phyloP scores from a whole-genome alignment of 108 stramenopile species.

The Nannochloropsis gaditana region DNA sequence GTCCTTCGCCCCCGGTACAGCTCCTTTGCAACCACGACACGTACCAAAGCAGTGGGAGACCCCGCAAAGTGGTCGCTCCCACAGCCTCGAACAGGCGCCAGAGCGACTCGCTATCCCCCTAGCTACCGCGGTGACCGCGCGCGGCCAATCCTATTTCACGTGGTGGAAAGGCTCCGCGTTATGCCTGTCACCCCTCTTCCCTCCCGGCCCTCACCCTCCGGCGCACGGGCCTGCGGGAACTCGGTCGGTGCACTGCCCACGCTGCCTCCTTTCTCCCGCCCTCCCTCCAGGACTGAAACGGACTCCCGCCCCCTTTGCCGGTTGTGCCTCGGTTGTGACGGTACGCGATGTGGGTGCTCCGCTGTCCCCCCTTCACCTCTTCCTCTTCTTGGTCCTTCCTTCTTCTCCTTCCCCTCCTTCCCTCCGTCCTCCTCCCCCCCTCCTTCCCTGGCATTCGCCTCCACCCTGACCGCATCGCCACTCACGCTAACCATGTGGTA shows the following conservation, averaged over 20 bases:
- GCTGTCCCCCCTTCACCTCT: background rate
- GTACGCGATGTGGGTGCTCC: background rate
- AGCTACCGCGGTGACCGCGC: too few relatives aligned
- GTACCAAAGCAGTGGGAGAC: too few relatives aligned
- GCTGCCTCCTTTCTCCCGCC: background rate
- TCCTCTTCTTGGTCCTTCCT: background rate
- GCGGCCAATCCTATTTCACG: too few relatives aligned
- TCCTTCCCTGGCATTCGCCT: background rate
- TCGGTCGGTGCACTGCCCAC: background rate
- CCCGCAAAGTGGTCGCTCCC: too few relatives aligned
- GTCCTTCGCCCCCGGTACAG: too few relatives aligned
- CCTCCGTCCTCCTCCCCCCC: background rate
- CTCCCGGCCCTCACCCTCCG: background rate
- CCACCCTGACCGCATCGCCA: background rate
- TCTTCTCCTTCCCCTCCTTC: background rate
- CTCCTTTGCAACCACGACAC: too few relatives aligned
- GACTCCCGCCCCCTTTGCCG: background rate
- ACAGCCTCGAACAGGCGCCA: too few relatives aligned
- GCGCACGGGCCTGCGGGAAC: background rate
- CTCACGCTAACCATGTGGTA: constrained; percentile 17
- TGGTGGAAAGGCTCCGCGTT: background rate
- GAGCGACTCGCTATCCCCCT: too few relatives aligned
- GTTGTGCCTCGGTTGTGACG: background rate
- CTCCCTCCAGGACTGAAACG: too few relatives aligned
- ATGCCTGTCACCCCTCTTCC: background rate